A percentile compares a stretch with the other conserved stretches of the same genome.
Evolutionary conservation across 176 grass and related monocot genomes (phyloP).

Genomic region (Carex myosuroides): DNA sequence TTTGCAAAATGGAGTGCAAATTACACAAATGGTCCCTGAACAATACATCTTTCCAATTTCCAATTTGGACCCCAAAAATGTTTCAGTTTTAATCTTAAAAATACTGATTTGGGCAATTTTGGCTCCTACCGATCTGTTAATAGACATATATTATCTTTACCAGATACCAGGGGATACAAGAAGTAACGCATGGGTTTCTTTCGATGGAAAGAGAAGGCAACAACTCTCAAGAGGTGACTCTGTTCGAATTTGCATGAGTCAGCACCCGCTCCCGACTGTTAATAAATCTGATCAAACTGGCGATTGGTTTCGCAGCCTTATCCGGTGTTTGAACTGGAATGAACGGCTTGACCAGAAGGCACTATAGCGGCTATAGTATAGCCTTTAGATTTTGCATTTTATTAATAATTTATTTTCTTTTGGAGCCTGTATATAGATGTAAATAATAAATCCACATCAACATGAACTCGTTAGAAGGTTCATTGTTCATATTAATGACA

Average conservation of each 20-base stretch:
- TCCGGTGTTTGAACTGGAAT: conserved; percentile 96
- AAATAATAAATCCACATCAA: neutral
- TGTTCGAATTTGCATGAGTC: conserved; percentile 77
- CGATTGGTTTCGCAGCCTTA: conserved; percentile 90
- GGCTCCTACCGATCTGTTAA: neutral
- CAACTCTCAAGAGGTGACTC: conserved; percentile 88
- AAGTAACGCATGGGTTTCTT: conserved; percentile 88
- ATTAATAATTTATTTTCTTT: neutral
- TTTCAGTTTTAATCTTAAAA: neutral
- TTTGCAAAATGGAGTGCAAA: neutral
- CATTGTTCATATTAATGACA: conserved; percentile 7
- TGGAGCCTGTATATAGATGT: conserved; percentile 23
- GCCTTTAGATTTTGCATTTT: conserved; percentile 1
- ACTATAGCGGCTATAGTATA: conserved; percentile 19
- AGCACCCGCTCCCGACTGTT: conserved; percentile 86
- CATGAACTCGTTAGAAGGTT: conserved; percentile 2
- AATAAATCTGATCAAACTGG: conserved; percentile 96
- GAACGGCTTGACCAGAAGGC: conserved; percentile 93
- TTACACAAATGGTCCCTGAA: neutral
- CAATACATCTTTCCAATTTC: neutral
- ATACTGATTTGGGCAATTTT: neutral
- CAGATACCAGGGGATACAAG: conserved; percentile 88
- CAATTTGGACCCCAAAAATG: neutral
- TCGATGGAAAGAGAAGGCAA: conserved; percentile 87
- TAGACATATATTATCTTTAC: neutral